Evolutionary conservation across 768 basidiomycete species (phyloP).

Genomic region (Russula vinacea): DNA sequence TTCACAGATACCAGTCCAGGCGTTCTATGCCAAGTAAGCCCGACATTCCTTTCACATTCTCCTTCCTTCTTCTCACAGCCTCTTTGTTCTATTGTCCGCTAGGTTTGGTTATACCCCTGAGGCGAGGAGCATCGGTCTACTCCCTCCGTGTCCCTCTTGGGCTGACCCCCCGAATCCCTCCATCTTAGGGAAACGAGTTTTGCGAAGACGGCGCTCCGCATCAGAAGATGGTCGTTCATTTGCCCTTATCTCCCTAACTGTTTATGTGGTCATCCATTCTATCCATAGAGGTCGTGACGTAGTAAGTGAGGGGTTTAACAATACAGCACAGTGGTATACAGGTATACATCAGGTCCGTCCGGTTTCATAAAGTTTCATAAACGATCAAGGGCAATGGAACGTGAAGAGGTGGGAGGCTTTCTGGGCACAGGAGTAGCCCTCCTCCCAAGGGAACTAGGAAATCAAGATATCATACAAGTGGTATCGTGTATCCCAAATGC

Average conservation of each 20-base stretch:
- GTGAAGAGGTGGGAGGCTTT: neutral
- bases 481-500: conserved; percentile 26
- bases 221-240: conserved; percentile 70
- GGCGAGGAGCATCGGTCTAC: conserved; percentile 45
- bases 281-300: conserved; percentile 37
- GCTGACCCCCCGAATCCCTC: conserved; percentile 8
- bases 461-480: conserved; percentile 20
- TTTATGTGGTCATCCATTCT: conserved; percentile 36
- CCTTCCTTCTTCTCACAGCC: conserved; percentile 30
- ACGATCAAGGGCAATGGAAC: conserved; percentile 3
- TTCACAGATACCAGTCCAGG: conserved; percentile 68
- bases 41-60: conserved; percentile 16
- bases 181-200: conserved; percentile 61
- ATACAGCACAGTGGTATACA: conserved; percentile 42
- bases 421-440: conserved; percentile 1
- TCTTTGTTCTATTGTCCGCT: conserved; percentile 33
- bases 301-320: conserved; percentile 39
- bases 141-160: conserved; percentile 23
- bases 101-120: conserved; percentile 69
- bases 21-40: conserved; percentile 74
- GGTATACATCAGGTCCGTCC: conserved; percentile 31
- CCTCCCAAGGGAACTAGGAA: conserved; percentile 10
- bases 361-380: conserved; percentile 14
- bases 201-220: conserved; percentile 84
- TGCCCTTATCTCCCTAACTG: conserved; percentile 43